Base-by-base conservation (phyloP, 768 basidiomycete genomes). In the Panaeolus cyanescens region DNA sequence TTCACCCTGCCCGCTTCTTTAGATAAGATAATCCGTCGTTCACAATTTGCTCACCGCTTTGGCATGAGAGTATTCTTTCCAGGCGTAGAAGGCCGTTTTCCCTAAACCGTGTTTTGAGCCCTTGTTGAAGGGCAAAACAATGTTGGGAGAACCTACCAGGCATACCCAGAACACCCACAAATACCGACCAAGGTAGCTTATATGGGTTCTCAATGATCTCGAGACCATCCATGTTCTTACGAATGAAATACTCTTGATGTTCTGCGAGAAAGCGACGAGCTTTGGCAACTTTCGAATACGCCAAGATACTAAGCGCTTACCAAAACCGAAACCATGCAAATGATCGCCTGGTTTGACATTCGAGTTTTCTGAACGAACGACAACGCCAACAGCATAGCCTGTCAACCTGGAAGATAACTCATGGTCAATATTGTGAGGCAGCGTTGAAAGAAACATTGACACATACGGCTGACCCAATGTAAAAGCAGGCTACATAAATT, bases 131-230 rank as follows among this genome's bases (percentile, higher is more conserved):
- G n/a, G n/a, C n/a, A n/a, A n/a, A 1, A 28, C 19, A 2, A 13
- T 7, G 25, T 28, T 4, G 36, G n/a, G 31, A 15, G 2, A 5
- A 72, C 79, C 54, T 70, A 81, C 81, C 77, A 72, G 84, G 79
- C 82, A 85, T 85, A 8, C 86, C 86, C 7, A 77, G 74, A 1
- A 80, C 79, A 15, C 86, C 85, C 30, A 84, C 67, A 64, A 79
- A 84, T 0, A 71, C 71, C 0, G 78, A 75, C 83, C 81, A 85
- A 0, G 84, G 83, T 5, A 86, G 68, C 5, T 77, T 74, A 32
- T 78, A 65, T 58, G 77, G 70, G 63, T 84, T 83, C 34, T 79
- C 61, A 34, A 84, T 61, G 5, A 79, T 62, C 2, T 53, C 37
- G 56, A 72, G 64, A 13, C 60, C 61, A 2, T 56, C 53, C 9